A percentile compares a stretch with the other conserved stretches of the same genome.
Conservation (phyloP, 352 stramenopile species). For the Phytophthora niederhauseri region DNA sequence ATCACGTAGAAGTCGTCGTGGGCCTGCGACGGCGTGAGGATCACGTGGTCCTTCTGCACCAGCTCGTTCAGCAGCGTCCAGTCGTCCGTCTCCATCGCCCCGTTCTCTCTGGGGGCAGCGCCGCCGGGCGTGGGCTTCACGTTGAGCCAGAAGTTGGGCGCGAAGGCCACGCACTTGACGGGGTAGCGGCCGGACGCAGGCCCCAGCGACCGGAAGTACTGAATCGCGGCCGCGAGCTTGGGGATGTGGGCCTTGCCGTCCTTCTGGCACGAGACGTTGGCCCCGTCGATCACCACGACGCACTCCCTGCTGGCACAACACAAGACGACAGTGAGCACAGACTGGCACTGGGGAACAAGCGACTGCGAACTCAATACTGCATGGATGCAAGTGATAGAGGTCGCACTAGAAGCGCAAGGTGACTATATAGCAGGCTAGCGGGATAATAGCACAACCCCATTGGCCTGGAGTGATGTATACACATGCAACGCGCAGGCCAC, state of each 20-base stretch:
- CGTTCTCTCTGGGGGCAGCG: constrained; percentile 38
- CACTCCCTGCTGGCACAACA: constrained; percentile 33
- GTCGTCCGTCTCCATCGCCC: constrained; percentile 55
- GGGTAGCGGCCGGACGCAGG: constrained; percentile 26
- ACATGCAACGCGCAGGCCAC: background rate
- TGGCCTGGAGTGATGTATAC: background rate
- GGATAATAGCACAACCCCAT: background rate
- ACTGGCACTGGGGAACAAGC: constrained; percentile 1
- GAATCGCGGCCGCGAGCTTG: constrained; percentile 67
- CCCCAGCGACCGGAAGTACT: constrained; percentile 61
- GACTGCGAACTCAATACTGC: constrained; percentile 10
- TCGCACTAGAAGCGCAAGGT: background rate
- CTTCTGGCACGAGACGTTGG: constrained; percentile 79
- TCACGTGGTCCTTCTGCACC: constrained; percentile 68
- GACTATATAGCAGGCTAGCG: background rate
- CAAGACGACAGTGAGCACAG: background rate
- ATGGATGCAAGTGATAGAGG: background rate
- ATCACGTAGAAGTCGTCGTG: constrained; percentile 94
- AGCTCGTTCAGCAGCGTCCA: constrained; percentile 52
- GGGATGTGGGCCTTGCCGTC: constrained; percentile 53
- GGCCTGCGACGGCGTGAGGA: constrained; percentile 82
- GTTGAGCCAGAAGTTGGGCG: constrained; percentile 84
- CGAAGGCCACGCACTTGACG: constrained; percentile 79
- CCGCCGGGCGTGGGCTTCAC: constrained; percentile 44
- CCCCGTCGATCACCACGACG: constrained; percentile 74